These are phyloP conservation scores for Piper betle DNA, from an alignment of 164 flowering plant genomes.

Conservation along the genomic window DNA sequence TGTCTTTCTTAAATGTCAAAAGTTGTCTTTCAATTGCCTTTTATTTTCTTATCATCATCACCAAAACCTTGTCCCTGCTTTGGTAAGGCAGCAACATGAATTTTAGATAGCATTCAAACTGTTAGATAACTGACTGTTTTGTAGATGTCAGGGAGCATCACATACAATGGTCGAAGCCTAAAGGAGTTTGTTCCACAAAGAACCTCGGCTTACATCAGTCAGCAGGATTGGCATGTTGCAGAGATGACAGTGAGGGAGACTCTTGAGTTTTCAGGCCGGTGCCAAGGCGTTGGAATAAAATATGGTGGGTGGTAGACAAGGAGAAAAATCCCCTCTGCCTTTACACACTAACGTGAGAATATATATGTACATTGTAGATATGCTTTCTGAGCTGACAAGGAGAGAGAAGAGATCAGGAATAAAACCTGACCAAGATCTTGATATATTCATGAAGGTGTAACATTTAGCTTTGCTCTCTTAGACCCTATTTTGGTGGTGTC, in stretches of 20 bases:
- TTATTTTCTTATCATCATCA: not conserved
- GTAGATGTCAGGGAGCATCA: constrained; percentile 70
- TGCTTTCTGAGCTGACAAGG: constrained; percentile 90
- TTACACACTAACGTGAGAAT: no score
- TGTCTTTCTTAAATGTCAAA: not conserved
- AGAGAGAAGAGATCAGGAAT: constrained; percentile 78
- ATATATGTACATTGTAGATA: constrained; percentile 32
- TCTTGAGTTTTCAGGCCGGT: constrained; percentile 72
- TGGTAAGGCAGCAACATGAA: not conserved
- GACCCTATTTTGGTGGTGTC: not conserved
- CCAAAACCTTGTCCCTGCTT: not conserved
- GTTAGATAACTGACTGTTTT: constrained; percentile 2
- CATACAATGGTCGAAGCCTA: constrained; percentile 68
- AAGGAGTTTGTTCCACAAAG: constrained; percentile 77
- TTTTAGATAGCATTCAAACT: not conserved
- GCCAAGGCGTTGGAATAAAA: constrained; percentile 90
- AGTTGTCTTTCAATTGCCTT: not conserved
- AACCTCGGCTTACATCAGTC: constrained; percentile 88
- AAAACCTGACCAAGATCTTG: constrained; percentile 96
- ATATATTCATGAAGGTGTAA: constrained; percentile 84
- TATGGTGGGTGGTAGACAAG: constrained; percentile 35
- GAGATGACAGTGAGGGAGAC: constrained; percentile 97
- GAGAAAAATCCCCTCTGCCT: no score
- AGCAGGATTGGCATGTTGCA: constrained; percentile 76
- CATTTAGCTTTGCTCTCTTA: not conserved